Conservation (phyloP, 768 basidiomycete species). For the Collybia nuda region DNA sequence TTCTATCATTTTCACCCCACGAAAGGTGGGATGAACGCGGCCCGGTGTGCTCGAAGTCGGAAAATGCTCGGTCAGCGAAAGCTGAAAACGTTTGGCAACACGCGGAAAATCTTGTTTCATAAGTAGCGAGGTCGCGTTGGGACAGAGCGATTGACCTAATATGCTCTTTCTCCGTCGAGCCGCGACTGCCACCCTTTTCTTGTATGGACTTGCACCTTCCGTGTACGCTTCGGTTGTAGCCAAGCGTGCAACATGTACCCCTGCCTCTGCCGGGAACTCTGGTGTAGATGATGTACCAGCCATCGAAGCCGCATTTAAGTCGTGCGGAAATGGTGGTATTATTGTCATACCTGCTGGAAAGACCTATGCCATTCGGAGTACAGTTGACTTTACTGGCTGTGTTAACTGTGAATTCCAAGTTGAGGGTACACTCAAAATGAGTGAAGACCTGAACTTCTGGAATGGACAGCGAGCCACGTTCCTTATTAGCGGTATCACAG, state of each 20-base stretch:
- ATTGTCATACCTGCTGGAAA: slow-evolving; percentile 27
- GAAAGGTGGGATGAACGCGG: neutral
- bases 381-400: slow-evolving; percentile 27
- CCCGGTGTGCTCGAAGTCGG: neutral
- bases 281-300: slow-evolving; percentile 28
- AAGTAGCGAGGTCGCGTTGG: neutral
- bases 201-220: neutral
- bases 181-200: slow-evolving; percentile 6
- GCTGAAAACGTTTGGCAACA: too few species aligned
- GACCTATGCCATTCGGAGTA: slow-evolving; percentile 23
- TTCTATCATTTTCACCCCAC: neutral
- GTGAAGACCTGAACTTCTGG: slow-evolving; percentile 25
- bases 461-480: slow-evolving; percentile 22
- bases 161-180: slow-evolving; percentile 1
- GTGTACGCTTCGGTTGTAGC: slow-evolving; percentile 9
- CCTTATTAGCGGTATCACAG: slow-evolving; percentile 19
- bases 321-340: slow-evolving; percentile 28
- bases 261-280: slow-evolving; percentile 19
- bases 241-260: slow-evolving; percentile 26
- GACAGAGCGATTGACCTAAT: neutral
- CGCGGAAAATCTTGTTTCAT: neutral
- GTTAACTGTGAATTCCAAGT: slow-evolving; percentile 26
- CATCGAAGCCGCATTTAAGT: slow-evolving; percentile 25
- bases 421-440: slow-evolving; percentile 28
- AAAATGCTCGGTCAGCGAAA: neutral